These are phyloP conservation scores for Penicillium concentricum DNA, from an alignment of 2,329 filamentous ascomycete genomes.

Conservation along the genomic window DNA sequence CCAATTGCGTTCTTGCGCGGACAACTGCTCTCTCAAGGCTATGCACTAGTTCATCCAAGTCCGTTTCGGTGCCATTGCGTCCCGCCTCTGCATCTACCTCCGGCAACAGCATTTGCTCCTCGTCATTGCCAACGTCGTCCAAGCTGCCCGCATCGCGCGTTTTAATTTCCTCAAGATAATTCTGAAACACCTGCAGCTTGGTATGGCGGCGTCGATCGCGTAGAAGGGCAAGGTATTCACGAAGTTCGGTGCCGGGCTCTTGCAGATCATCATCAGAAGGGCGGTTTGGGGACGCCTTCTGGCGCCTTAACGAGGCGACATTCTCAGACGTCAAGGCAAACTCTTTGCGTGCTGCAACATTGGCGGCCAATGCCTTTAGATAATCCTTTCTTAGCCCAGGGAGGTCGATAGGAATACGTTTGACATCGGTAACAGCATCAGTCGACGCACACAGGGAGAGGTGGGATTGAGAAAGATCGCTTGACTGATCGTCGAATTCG, in stretches of 20 bases:
- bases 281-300: conserved; percentile 21
- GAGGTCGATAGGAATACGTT: conserved; percentile 40
- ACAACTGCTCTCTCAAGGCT: conserved; percentile 42
- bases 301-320: conserved; percentile 28
- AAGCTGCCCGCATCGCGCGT: conserved; percentile 22
- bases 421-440: conserved; percentile 33
- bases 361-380: conserved; percentile 46
- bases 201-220: conserved; percentile 47
- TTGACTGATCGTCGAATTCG: conserved; percentile 29
- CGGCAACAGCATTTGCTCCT: conserved; percentile 15
- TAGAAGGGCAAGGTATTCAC: conserved; percentile 46
- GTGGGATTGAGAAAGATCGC: conserved; percentile 28
- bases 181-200: conserved; percentile 49
- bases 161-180: conserved; percentile 45
- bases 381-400: conserved; percentile 47
- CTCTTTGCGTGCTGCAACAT: conserved; percentile 41
- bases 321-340: conserved; percentile 37
- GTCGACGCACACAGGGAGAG: conserved; percentile 37
- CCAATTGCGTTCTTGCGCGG: conserved; percentile 37
- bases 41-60: conserved; percentile 36
- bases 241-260: conserved; percentile 29
- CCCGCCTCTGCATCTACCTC: conserved; percentile 20
- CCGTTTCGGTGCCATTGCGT: conserved; percentile 13
- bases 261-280: conserved; percentile 17
- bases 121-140: conserved; percentile 22